A percentile compares a stretch with the other conserved stretches of the same genome.
Conservation (phyloP, 2,329 filamentous ascomycete genomes). For the Bipolaris gigantea region DNA sequence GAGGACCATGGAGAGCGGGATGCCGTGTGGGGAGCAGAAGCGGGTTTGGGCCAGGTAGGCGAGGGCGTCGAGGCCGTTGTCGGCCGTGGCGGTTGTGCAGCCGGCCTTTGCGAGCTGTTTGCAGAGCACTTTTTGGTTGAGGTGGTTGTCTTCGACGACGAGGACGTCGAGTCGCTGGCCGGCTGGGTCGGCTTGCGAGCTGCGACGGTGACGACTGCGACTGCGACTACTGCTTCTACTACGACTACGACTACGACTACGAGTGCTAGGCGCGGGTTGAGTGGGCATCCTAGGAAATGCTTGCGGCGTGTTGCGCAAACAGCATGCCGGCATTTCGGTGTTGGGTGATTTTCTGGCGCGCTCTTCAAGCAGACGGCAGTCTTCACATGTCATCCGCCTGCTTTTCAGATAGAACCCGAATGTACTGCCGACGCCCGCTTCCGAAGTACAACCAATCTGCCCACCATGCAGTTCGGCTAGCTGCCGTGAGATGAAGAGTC, state of each 20-base stretch:
- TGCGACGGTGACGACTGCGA: neutral
- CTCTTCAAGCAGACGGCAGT: slow-evolving; percentile 1
- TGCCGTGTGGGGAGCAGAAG: slow-evolving; percentile 14
- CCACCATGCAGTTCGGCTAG: slow-evolving; percentile 43
- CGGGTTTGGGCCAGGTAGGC: slow-evolving; percentile 25
- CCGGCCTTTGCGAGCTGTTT: slow-evolving; percentile 40
- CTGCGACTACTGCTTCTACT: too few relatives aligned
- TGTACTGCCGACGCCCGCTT: slow-evolving; percentile 35
- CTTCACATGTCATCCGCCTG: slow-evolving; percentile 17
- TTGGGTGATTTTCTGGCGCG: slow-evolving; percentile 3
- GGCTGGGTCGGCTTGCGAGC: neutral
- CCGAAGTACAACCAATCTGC: slow-evolving; percentile 38
- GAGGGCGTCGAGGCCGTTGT: slow-evolving; percentile 40
- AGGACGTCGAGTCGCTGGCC: slow-evolving; percentile 30
- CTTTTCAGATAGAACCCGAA: slow-evolving; percentile 42
- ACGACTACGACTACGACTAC: too few relatives aligned
- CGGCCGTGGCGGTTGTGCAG: slow-evolving; percentile 33
- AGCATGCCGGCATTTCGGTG: neutral
- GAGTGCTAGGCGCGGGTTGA: neutral
- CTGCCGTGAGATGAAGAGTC: slow-evolving; percentile 42
- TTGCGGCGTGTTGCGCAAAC: neutral
- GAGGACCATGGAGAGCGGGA: slow-evolving; percentile 37
- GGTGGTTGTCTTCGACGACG: slow-evolving; percentile 44
- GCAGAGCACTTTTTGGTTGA: slow-evolving; percentile 42
- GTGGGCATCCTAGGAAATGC: neutral